Evolutionary conservation across 371 early-diverging fungal genomes (phyloP).

Genomic region (Mucor racemosus): DNA sequence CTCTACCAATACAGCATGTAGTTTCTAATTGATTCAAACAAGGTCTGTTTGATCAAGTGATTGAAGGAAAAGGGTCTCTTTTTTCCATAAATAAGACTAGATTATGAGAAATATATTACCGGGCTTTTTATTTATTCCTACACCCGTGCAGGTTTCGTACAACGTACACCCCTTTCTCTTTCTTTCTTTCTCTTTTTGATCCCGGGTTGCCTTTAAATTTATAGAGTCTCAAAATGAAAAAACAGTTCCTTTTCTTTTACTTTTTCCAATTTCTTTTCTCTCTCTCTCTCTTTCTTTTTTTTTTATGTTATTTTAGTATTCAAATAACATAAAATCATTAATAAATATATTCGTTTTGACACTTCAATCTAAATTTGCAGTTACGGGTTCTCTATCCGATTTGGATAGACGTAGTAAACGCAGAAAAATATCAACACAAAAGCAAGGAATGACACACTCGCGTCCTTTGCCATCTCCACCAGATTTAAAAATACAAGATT

Average conservation of each 20-base stretch:
- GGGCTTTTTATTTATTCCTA: conserved; percentile 4
- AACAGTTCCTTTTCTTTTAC: background rate
- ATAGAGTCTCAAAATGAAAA: background rate
- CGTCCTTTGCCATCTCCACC: conserved; percentile 17
- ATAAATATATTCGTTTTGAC: conserved; percentile 24
- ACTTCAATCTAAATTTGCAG: conserved; percentile 19
- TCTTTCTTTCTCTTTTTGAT: conserved; percentile 1
- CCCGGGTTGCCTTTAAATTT: conserved; percentile 8
- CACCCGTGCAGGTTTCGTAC: conserved; percentile 6
- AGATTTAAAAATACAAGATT: conserved; percentile 7
- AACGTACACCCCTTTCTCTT: conserved; percentile 6
- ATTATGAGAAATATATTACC: background rate
- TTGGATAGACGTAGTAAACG: conserved; percentile 28
- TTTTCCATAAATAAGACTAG: background rate
- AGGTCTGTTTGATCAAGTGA: no score
- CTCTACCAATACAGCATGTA: no score
- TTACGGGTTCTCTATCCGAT: conserved; percentile 23
- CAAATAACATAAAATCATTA: background rate
- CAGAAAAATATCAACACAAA: conserved; percentile 18
- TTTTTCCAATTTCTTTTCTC: background rate
- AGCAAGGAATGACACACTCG: conserved; percentile 1
- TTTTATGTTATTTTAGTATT: background rate
- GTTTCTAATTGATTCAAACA: no score
- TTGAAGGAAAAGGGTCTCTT: no score
- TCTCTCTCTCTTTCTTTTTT: background rate